phyloP scores from a whole-genome alignment of 208 protist genomes.

The Acanthamoeba sp. region DNA sequence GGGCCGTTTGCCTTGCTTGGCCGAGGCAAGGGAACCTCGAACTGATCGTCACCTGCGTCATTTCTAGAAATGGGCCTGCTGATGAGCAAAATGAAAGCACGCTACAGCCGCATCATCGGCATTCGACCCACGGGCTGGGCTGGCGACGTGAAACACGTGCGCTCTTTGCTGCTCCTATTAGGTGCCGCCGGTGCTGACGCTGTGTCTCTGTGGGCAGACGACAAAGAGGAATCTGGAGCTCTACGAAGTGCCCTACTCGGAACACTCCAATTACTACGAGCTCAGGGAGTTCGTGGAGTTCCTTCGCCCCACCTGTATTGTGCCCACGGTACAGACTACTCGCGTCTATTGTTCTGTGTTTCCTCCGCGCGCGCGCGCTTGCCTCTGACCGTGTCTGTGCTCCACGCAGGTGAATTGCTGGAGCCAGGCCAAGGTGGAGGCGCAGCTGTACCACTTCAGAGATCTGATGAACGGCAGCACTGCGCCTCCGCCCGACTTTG shows the following conservation, averaged over 20 bases:
- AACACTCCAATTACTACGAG: slow-evolving; percentile 76
- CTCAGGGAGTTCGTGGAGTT: slow-evolving; percentile 74
- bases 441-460: slow-evolving; percentile 49
- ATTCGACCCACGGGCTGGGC: slow-evolving; percentile 50
- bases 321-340: slow-evolving; percentile 70
- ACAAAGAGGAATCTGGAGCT: slow-evolving; percentile 70
- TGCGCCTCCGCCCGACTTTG: slow-evolving; percentile 4
- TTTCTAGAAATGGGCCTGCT: slow-evolving; percentile 34
- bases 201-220: not conserved
- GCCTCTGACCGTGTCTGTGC: too few relatives aligned
- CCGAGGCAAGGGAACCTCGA: too few relatives aligned
- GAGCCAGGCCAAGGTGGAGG: slow-evolving; percentile 42
- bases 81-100: slow-evolving; percentile 18
- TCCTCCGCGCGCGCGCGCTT: not conserved
- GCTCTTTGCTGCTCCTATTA: too few relatives aligned
- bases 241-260: slow-evolving; percentile 75
- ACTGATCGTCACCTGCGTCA: not conserved
- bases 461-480: slow-evolving; percentile 53
- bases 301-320: slow-evolving; percentile 51
- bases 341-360: not conserved
- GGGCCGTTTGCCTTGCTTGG: too few relatives aligned
- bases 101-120: slow-evolving; percentile 39
- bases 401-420: slow-evolving; percentile 11
- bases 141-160: not conserved
- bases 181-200: too few relatives aligned